Conservation (phyloP, 2,329 filamentous ascomycete species). For the Acarospora socialis region DNA sequence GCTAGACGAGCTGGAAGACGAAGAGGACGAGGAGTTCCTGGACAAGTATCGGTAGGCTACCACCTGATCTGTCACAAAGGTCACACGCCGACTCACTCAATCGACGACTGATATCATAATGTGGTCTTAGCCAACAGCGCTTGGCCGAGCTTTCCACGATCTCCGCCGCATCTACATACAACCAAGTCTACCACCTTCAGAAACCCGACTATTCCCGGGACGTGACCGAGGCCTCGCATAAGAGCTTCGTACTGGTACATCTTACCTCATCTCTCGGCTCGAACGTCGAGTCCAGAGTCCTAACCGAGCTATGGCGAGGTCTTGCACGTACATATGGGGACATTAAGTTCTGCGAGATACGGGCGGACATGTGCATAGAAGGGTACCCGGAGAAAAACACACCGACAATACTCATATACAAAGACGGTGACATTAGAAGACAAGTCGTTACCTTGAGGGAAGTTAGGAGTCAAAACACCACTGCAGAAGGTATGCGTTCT, state of each 20-base stretch:
- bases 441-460: constrained; percentile 83
- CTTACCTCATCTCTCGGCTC: constrained; percentile 63
- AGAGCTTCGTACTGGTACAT: constrained; percentile 57
- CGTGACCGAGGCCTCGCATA: constrained; percentile 77
- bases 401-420: constrained; percentile 84
- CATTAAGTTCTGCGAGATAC: constrained; percentile 94
- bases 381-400: constrained; percentile 92
- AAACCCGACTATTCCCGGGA: constrained; percentile 88
- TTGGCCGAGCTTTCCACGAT: constrained; percentile 67
- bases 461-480: constrained; percentile 57
- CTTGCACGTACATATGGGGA: constrained; percentile 78
- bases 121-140: constrained; percentile 50
- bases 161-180: constrained; percentile 64
- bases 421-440: constrained; percentile 78
- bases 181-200: constrained; percentile 81
- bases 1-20: constrained; percentile 82
- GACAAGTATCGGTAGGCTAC: constrained; percentile 55
- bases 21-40: constrained; percentile 86
- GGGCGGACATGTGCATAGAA: constrained; percentile 84
- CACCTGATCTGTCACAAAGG: not conserved
- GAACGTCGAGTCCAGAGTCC: constrained; percentile 70
- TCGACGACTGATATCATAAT: constrained; percentile 4
- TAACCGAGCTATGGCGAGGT: constrained; percentile 75
- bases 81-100: not conserved
- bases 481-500: constrained; percentile 37